phyloP scores from a whole-genome alignment of 139 green algal species.

The Coccomyxa sp. region DNA sequence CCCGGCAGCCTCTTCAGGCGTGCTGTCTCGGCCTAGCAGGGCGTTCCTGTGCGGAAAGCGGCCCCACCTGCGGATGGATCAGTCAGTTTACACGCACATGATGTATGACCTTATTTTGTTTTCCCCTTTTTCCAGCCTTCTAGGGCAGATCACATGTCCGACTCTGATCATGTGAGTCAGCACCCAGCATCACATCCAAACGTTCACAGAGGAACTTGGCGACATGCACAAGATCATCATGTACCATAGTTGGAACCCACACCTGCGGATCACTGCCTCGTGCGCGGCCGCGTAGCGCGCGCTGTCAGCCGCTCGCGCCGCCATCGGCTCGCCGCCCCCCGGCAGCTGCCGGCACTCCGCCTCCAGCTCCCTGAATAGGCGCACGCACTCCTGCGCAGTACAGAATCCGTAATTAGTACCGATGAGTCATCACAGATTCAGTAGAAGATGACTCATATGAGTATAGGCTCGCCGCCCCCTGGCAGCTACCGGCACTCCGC shows the following conservation, averaged over 20 bases:
- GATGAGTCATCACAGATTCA: too few relatives aligned
- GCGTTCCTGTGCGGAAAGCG: constrained; percentile 2
- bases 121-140: too few relatives aligned
- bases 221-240: too few relatives aligned
- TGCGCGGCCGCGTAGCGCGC: neutral
- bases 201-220: too few relatives aligned
- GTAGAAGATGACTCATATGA: too few relatives aligned
- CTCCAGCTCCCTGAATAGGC: neutral
- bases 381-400: neutral
- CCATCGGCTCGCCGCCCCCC: neutral
- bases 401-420: too few relatives aligned
- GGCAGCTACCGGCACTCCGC: neutral
- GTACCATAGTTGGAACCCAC: too few relatives aligned
- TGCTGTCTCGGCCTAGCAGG: neutral
- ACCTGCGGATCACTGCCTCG: neutral
- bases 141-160: too few relatives aligned
- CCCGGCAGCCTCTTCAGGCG: neutral
- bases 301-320: neutral
- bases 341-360: neutral
- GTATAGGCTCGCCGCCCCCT: neutral
- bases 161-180: too few relatives aligned
- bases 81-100: too few relatives aligned
- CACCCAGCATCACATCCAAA: too few relatives aligned
- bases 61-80: neutral
- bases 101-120: too few relatives aligned